These are phyloP conservation scores for Nephelium lappaceum DNA, from an alignment of 345 rosid species.

Conservation along the genomic window DNA sequence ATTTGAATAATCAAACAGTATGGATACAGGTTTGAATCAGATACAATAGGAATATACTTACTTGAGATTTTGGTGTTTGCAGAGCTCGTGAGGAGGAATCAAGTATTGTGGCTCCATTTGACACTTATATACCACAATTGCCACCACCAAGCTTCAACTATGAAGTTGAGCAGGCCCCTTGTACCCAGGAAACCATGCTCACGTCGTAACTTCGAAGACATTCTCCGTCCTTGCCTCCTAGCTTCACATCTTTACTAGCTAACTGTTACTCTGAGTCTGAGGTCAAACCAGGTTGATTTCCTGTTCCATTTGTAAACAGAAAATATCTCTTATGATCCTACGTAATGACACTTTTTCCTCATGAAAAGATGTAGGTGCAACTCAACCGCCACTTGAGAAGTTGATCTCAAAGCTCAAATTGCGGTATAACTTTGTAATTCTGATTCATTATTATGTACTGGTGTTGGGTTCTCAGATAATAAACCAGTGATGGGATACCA, in stretches of 20 bases:
- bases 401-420: slow-evolving; percentile 69
- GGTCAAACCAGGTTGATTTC: slow-evolving; percentile 51
- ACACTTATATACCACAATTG: slow-evolving; percentile 39
- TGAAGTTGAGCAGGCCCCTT: slow-evolving; percentile 43
- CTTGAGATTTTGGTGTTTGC: slow-evolving; percentile 29
- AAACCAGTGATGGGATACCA: background rate
- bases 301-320: slow-evolving; percentile 5
- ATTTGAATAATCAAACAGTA: background rate
- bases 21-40: background rate
- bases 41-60: slow-evolving; percentile 6
- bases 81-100: slow-evolving; percentile 45
- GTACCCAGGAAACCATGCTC: slow-evolving; percentile 27
- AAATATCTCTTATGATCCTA: slow-evolving; percentile 15
- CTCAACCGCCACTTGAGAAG: slow-evolving; percentile 34
- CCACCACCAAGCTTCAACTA: slow-evolving; percentile 33
- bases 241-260: slow-evolving; percentile 72
- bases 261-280: slow-evolving; percentile 54
- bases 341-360: slow-evolving; percentile 18
- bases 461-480: background rate
- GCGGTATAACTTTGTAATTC: slow-evolving; percentile 46
- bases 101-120: slow-evolving; percentile 24
- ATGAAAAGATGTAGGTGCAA: slow-evolving; percentile 39
- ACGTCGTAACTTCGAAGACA: slow-evolving; percentile 30
- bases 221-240: slow-evolving; percentile 60
- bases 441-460: background rate